Evolutionary conservation across 2,329 filamentous ascomycete genomes (phyloP).

Genomic region (Phaeosphaeria sp.): DNA sequence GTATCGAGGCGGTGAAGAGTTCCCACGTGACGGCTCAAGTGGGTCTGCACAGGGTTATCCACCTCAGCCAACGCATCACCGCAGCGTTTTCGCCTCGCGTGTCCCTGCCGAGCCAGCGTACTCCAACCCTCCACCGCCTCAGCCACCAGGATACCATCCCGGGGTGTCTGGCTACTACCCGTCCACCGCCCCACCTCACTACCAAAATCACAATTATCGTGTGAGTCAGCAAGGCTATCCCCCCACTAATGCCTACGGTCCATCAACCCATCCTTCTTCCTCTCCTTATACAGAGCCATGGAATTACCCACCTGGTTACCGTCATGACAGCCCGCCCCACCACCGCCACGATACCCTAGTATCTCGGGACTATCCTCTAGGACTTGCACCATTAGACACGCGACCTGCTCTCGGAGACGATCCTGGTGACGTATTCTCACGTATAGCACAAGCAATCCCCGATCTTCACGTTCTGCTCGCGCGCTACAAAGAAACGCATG

Average conservation of each 20-base stretch:
- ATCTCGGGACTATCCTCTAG: constrained; percentile 42
- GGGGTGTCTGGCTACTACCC: constrained; percentile 36
- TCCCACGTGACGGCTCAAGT: constrained; percentile 32
- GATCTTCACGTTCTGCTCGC: constrained; percentile 47
- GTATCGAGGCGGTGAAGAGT: constrained; percentile 35
- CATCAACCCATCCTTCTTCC: constrained; percentile 44
- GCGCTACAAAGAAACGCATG: constrained; percentile 59
- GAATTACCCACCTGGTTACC: constrained; percentile 44
- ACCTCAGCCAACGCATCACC: constrained; percentile 36
- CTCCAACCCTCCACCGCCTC: constrained; percentile 71
- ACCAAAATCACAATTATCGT: constrained; percentile 40
- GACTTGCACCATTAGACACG: constrained; percentile 38
- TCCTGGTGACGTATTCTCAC: constrained; percentile 45
- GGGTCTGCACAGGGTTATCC: constrained; percentile 25
- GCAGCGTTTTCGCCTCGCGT: constrained; percentile 43
- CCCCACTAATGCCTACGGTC: constrained; percentile 40
- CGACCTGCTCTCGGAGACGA: constrained; percentile 45
- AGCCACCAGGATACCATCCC: constrained; percentile 58
- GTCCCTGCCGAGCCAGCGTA: constrained; percentile 44
- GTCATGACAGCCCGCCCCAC: constrained; percentile 42
- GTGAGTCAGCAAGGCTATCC: constrained; percentile 45
- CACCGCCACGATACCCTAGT: constrained; percentile 47
- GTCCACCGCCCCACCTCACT: constrained; percentile 43
- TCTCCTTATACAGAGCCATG: constrained; percentile 47
- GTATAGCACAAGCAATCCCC: constrained; percentile 47